A percentile compares a stretch with the other conserved stretches of the same genome.
Conservation (phyloP, 2,329 filamentous ascomycete species). For the Aureobasidium sp. region DNA sequence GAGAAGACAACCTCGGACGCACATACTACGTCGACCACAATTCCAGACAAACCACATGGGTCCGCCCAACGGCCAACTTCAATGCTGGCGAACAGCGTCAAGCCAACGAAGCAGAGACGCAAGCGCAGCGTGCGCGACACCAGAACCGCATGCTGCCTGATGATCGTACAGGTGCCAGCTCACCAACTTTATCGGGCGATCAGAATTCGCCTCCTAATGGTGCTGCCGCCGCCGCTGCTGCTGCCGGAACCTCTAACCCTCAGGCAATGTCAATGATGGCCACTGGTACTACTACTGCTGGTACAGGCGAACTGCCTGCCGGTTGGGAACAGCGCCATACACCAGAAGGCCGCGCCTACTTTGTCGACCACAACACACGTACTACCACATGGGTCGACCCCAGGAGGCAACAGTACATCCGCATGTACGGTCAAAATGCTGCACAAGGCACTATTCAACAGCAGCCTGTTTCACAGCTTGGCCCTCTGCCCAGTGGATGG, state of each 20-base stretch:
- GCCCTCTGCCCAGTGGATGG: slow-evolving; percentile 92
- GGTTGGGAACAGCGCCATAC: slow-evolving; percentile 97
- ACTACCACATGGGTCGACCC: slow-evolving; percentile 99
- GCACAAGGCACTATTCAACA: slow-evolving; percentile 76
- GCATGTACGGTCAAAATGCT: slow-evolving; percentile 92
- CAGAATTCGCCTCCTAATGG: slow-evolving; percentile 31
- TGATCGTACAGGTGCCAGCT: slow-evolving; percentile 87
- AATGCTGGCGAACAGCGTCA: slow-evolving; percentile 68
- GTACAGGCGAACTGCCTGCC: slow-evolving; percentile 86
- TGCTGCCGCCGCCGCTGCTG: slow-evolving; percentile 21
- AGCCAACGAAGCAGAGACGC: slow-evolving; percentile 81
- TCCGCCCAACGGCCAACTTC: slow-evolving; percentile 70
- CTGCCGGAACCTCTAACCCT: slow-evolving; percentile 29
- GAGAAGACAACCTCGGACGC: slow-evolving; percentile 87
- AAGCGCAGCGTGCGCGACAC: slow-evolving; percentile 85
- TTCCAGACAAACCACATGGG: slow-evolving; percentile 94
- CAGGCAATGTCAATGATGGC: slow-evolving; percentile 80
- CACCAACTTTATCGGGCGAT: slow-evolving; percentile 60
- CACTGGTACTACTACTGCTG: slow-evolving; percentile 87
- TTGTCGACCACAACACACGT: slow-evolving; percentile 96
- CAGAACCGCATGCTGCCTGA: slow-evolving; percentile 94
- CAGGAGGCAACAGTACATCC: slow-evolving; percentile 91
- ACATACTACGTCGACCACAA: slow-evolving; percentile 99
- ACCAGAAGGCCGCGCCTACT: slow-evolving; percentile 89
- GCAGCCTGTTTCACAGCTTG: slow-evolving; percentile 93